A percentile compares a stretch with the other conserved stretches of the same genome.
These are phyloP conservation scores for Verticillium albo-atrum DNA, from an alignment of 2,329 filamentous ascomycete species.

Conservation along the genomic window DNA sequence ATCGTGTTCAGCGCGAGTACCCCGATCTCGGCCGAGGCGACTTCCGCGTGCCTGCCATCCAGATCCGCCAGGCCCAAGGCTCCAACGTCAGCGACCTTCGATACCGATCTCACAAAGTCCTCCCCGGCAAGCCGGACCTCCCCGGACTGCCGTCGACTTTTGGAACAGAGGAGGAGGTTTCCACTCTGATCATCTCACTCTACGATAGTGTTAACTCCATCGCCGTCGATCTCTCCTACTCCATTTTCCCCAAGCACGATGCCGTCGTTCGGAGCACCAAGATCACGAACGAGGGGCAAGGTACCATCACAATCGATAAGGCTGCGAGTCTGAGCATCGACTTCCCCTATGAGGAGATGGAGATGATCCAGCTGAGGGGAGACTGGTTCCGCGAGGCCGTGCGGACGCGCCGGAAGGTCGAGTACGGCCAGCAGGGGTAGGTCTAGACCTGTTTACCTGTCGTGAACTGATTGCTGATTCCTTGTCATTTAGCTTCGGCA, in stretches of 20 bases:
- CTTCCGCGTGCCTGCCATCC: conserved; percentile 56
- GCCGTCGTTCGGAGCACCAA: conserved; percentile 58
- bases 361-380: conserved; percentile 58
- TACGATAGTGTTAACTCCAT: conserved; percentile 56
- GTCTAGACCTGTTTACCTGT: conserved; percentile 7
- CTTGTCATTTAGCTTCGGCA: conserved; percentile 46
- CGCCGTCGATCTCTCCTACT: conserved; percentile 56
- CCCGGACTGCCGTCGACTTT: conserved; percentile 56
- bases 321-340: conserved; percentile 59
- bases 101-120: conserved; percentile 53
- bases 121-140: conserved; percentile 51
- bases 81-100: conserved; percentile 54
- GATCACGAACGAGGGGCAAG: conserved; percentile 53
- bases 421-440: conserved; percentile 52
- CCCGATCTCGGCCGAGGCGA: conserved; percentile 61
- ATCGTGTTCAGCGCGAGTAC: conserved; percentile 53
- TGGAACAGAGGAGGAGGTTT: conserved; percentile 49
- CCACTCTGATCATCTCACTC: conserved; percentile 53
- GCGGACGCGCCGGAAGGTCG: conserved; percentile 48
- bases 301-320: conserved; percentile 48
- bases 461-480: not conserved
- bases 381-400: conserved; percentile 60
- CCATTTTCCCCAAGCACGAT: conserved; percentile 57
- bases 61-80: conserved; percentile 54
- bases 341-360: conserved; percentile 53